Evolutionary conservation across 306 rosid genomes (phyloP), one percentile per base, ranked within the genome.

Genomic region (Mucuna pruriens): DNA sequence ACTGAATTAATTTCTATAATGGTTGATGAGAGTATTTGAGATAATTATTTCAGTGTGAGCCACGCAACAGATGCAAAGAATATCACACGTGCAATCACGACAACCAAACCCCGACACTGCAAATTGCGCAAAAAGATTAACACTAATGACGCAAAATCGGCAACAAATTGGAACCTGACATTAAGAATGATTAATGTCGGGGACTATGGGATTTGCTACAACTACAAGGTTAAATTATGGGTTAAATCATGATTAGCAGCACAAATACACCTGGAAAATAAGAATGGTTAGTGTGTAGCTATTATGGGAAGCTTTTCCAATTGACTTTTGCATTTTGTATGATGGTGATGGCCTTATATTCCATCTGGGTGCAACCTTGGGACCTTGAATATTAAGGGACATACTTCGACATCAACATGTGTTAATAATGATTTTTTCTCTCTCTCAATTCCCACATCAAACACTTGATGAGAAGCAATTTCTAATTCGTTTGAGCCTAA

Each of bases 321-420:
- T 78, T 42, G 62, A 67, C 71, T 58, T 78, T 33, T 72, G 4
- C 33, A 16, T 55, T 55, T 76, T 76, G 20, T 4, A 67, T 26
- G 13, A 67, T 67, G 54, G 15, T 17, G 15, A 67, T 82, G 67
- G 67, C 82, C 52, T 13, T 33, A 7, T 36, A 49, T 36, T 33
- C 78, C 74, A 77, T 11, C 63, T 39, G 64, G 79, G 62, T 58
- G 38, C 25, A 76, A 46, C 29, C 57, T 13, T 67, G 81, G 63
- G 66, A 49, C 70, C 79, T 82, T 68, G 6, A 22, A 58, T 31
- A 78, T 78, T 73, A 6, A 46, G 57, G 75, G 72, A 79, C 75
- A 78, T 62, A 34, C 51, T 36, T 67, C 76, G 71, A 82, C 86
- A 86, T 71, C 20, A 34, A 71, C 86, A 74, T 81, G 79, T 82